Percentiles rank a stretch among this genome's conserved stretches.
Conservation (phyloP, 2,329 filamentous ascomycete genomes). For the Ophiostoma piceae region DNA sequence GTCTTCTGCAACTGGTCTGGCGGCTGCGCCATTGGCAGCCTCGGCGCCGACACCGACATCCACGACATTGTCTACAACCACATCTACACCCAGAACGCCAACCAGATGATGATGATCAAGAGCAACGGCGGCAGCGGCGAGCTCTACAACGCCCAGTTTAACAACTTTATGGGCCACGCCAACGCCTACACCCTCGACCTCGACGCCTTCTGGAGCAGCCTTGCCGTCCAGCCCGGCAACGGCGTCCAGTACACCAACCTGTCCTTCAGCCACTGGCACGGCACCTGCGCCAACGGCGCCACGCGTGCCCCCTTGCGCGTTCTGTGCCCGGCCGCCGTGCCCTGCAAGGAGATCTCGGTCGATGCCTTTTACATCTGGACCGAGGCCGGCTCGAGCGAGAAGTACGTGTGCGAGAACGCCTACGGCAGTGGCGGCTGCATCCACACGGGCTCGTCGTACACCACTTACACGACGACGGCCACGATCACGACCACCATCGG, state of each 20-base stretch:
- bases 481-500: conserved; percentile 1
- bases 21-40: conserved; percentile 52
- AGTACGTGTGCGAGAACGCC: conserved; percentile 27
- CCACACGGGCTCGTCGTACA: neutral
- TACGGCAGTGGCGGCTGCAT: conserved; percentile 29
- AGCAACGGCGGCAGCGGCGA: conserved; percentile 52
- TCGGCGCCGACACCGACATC: conserved; percentile 43
- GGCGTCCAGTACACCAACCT: conserved; percentile 51
- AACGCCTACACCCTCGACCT: conserved; percentile 56
- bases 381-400: conserved; percentile 24
- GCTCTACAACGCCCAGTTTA: conserved; percentile 46
- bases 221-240: conserved; percentile 35
- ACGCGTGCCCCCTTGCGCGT: conserved; percentile 50
- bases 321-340: conserved; percentile 27
- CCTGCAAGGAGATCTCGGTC: conserved; percentile 27
- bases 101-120: conserved; percentile 62
- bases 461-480: conserved; percentile 10
- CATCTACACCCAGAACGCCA: conserved; percentile 54
- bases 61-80: conserved; percentile 51
- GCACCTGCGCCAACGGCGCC: conserved; percentile 45
- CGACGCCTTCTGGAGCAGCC: conserved; percentile 46
- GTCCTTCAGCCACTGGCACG: conserved; percentile 52
- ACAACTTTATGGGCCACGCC: conserved; percentile 56
- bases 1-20: conserved; percentile 60
- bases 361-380: conserved; percentile 29